Evolutionary conservation across 208 protist species (phyloP), one percentile per base, ranked within the genome.

Genomic region (Wallacemonas sp.): DNA sequence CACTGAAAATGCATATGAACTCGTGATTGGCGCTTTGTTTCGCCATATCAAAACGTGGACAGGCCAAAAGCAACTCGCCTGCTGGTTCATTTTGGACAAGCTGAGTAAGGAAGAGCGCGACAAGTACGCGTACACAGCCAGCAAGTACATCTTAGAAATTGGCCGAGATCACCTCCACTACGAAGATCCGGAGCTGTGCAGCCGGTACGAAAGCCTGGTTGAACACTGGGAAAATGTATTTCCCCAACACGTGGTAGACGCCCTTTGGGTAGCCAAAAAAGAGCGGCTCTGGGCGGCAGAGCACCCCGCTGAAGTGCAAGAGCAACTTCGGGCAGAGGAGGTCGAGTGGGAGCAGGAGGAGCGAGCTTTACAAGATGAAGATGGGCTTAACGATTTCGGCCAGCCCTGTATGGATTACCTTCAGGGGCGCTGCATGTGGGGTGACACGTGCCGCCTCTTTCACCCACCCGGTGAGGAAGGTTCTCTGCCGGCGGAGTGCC

Each of bases 341-440:
- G 60, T 45, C 36, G 78, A 85, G 65, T 96, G 91, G 88, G 78
- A 77, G 17, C 61, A 58, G 28, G 84, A 93, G 75, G 91, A 96
- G 72, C 63, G 55, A 45, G 76, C 72, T 22, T 45, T 89, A 58
- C 73, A 94, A 41, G 88, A 96, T 66, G 86, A 85, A n/a, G 86
- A 92, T 68, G 88, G 88, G 36, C 80, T 96, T 14, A 90, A 96
- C 72, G 82, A 92, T 78, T 95, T 90, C 78, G 90, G 88, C 0
- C 92, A 94, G 80, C 92, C 92, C 14, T 97, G 92, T 72, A 89
- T 95, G 54, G 92, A 94, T 66, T 97, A 95, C 71, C 78, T 97
- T 45, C 89, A 97, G 69, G 92, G 92, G 17, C 76, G 79, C 33
- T 97, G 92, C 63, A 77, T 70, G 36, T 95, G 88, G 84, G 89